Conservation (phyloP, 106 monocot species). For the Hemerocallis citrina region DNA sequence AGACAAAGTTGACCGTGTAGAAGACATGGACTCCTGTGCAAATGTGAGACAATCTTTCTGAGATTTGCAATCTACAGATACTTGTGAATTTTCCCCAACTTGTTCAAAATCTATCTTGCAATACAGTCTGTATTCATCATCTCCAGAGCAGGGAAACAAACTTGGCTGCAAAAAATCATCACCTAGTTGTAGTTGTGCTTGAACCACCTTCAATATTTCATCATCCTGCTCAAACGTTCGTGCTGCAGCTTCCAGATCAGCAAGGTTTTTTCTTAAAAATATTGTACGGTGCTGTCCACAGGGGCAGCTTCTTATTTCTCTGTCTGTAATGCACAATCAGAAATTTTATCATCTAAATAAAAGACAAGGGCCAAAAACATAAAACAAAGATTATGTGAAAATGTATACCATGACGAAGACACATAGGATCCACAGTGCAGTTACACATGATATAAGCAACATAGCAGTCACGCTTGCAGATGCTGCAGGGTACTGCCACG, state of each 20-base stretch:
- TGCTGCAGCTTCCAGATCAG: conserved; percentile 37
- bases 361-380: too few species aligned
- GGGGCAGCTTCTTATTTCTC: conserved; percentile 22
- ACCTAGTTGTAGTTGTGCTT: conserved; percentile 5
- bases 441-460: conserved; percentile 45
- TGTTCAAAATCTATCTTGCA: too few species aligned
- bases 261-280: conserved; percentile 24
- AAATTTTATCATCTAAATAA: background rate
- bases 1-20: too few species aligned
- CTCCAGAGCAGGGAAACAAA: too few species aligned
- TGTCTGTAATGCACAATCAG: conserved; percentile 21
- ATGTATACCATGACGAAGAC: conserved; percentile 57
- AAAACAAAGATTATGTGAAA: background rate
- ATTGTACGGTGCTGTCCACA: conserved; percentile 25
- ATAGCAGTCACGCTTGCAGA: conserved; percentile 57
- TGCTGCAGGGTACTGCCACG: conserved; percentile 30
- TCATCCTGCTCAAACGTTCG: conserved; percentile 39
- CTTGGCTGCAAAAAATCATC: conserved; percentile 3
- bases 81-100: too few species aligned
- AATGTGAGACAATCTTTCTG: too few species aligned
- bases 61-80: too few species aligned
- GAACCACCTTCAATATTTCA: conserved; percentile 17
- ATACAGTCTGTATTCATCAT: too few species aligned
- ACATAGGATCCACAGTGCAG: conserved; percentile 42
- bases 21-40: too few species aligned